Evolutionary conservation across 2,329 filamentous ascomycete genomes (phyloP).

Genomic region (Sporothrix pallida): DNA sequence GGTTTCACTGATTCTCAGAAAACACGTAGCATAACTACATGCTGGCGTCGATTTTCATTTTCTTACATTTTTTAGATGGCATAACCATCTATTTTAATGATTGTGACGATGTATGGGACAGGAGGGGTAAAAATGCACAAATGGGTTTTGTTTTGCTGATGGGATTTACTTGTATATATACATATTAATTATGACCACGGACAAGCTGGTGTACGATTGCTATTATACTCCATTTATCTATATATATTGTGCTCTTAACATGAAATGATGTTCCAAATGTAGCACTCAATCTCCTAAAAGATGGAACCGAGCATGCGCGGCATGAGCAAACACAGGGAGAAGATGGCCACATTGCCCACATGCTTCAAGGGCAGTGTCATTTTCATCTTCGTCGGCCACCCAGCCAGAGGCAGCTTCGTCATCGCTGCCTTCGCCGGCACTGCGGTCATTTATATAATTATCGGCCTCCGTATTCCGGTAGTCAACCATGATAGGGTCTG

Average conservation of each 20-base stretch:
- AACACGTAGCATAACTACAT: no score
- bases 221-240: not conserved
- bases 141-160: not conserved
- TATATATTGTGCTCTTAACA: no score
- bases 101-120: not conserved
- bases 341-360: conserved; percentile 41
- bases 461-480: no score
- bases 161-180: no score
- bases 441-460: not conserved
- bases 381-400: conserved; percentile 17
- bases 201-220: not conserved
- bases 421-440: not conserved
- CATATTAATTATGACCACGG: no score
- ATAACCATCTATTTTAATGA: no score
- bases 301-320: conserved; percentile 44
- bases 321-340: conserved; percentile 42
- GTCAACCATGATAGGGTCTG: not conserved
- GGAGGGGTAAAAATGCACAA: not conserved
- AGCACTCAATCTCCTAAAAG: conserved; percentile 34
- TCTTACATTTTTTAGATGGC: not conserved
- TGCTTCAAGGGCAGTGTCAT: conserved; percentile 27
- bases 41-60: not conserved
- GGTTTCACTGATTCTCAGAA: no score
- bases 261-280: not conserved
- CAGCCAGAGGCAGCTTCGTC: not conserved